Percentiles rank a stretch among this genome's conserved stretches.
phyloP scores from a whole-genome alignment of 2,329 filamentous ascomycete species.

The Neopestalotiopsis rosae region DNA sequence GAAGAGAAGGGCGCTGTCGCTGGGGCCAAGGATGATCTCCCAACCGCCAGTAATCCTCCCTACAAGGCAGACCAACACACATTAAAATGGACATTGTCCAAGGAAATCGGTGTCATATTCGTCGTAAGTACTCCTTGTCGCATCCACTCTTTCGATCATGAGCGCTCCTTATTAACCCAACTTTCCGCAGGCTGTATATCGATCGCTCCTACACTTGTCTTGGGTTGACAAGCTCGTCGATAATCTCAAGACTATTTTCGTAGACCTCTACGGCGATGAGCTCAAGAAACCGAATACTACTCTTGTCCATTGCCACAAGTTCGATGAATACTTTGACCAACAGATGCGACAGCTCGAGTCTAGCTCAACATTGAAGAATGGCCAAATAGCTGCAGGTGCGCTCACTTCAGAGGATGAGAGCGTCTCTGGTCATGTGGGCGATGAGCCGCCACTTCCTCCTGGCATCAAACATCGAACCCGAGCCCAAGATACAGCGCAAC shows the following conservation, averaged over 20 bases:
- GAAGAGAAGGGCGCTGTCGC: slow-evolving; percentile 80
- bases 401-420: slow-evolving; percentile 39
- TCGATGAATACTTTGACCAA: slow-evolving; percentile 94
- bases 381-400: slow-evolving; percentile 32
- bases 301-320: slow-evolving; percentile 76
- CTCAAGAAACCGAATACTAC: slow-evolving; percentile 81
- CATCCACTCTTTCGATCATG: slow-evolving; percentile 14
- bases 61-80: slow-evolving; percentile 95
- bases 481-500: slow-evolving; percentile 38
- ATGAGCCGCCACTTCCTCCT: slow-evolving; percentile 46
- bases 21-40: slow-evolving; percentile 62
- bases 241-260: slow-evolving; percentile 90
- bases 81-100: slow-evolving; percentile 89
- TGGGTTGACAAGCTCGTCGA: slow-evolving; percentile 98
- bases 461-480: slow-evolving; percentile 47
- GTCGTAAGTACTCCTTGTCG: slow-evolving; percentile 64
- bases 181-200: slow-evolving; percentile 81
- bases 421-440: slow-evolving; percentile 40
- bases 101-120: slow-evolving; percentile 94
- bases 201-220: slow-evolving; percentile 89
- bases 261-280: slow-evolving; percentile 88
- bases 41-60: slow-evolving; percentile 68
- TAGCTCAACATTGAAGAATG: slow-evolving; percentile 40
- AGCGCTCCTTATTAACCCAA: slow-evolving; percentile 23
- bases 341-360: slow-evolving; percentile 83